Conservation (phyloP, 768 basidiomycete species). For the Scleroderma citrinum region DNA sequence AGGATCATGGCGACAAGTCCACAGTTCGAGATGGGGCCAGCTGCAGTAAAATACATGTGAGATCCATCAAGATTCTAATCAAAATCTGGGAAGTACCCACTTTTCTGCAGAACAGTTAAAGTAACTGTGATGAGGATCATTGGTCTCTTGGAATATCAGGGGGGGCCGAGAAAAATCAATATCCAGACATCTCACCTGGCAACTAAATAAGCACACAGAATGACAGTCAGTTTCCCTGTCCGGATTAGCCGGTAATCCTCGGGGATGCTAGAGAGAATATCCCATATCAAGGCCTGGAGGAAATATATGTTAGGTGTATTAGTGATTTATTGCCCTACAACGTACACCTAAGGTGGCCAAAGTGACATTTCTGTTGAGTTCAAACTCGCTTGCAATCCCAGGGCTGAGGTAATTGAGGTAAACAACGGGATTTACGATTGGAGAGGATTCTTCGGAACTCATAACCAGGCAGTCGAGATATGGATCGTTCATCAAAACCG, state of each 20-base stretch:
- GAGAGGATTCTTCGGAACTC: not conserved
- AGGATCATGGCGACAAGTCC: slow-evolving; percentile 1
- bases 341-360: slow-evolving; percentile 3
- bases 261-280: slow-evolving; percentile 2
- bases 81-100: not conserved
- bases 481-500: not conserved
- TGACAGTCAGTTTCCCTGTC: not conserved
- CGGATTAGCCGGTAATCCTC: slow-evolving; percentile 1
- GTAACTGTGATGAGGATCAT: not conserved
- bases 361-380: slow-evolving; percentile 1
- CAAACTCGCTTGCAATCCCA: not conserved
- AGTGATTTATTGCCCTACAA: not conserved
- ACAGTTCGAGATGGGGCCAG: slow-evolving; percentile 4
- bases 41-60: not conserved
- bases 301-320: not conserved
- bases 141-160: not conserved
- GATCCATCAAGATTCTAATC: not conserved
- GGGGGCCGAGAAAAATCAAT: not conserved
- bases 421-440: slow-evolving; percentile 3
- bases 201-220: not conserved
- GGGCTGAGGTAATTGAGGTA: slow-evolving; percentile 6
- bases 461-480: not conserved
- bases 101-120: not conserved
- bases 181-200: not conserved
- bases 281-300: slow-evolving; percentile 2